These are phyloP conservation scores for Suillus lakei DNA, from an alignment of 768 basidiomycete species.

Conservation along the genomic window DNA sequence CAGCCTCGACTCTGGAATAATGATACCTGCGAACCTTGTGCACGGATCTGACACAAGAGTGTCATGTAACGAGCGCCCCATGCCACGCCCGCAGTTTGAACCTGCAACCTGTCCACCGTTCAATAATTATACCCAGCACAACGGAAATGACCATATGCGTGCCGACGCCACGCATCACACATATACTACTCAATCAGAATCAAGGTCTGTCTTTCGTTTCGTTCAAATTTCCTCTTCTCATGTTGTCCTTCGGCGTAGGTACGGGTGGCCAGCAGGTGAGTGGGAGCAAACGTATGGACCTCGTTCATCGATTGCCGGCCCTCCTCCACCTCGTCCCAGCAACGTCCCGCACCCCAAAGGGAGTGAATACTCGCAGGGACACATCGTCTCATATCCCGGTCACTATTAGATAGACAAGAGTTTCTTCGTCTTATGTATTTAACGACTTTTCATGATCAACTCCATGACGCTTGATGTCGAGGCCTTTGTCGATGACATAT, in stretches of 20 bases:
- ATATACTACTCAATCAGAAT: conserved; percentile 5
- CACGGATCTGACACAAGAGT: conserved; percentile 10
- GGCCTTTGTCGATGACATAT: conserved; percentile 10
- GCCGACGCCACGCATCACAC: neutral
- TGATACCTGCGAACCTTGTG: conserved; percentile 12
- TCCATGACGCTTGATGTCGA: conserved; percentile 8
- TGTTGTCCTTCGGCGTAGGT: conserved; percentile 9
- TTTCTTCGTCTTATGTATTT: neutral
- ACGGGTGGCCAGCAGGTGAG: conserved; percentile 18
- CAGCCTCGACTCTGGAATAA: conserved; percentile 17
- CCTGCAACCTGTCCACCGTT: neutral
- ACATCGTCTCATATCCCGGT: conserved; percentile 18
- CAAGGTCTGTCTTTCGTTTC: conserved; percentile 16
- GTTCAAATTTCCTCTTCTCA: neutral
- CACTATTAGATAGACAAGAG: conserved; percentile 18
- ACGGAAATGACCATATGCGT: conserved; percentile 3
- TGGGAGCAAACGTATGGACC: conserved; percentile 23
- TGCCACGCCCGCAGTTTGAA: conserved; percentile 9
- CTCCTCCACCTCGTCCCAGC: conserved; percentile 8
- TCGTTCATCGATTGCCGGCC: neutral
- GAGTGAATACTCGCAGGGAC: conserved; percentile 10
- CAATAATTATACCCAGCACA: neutral
- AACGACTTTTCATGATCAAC: conserved; percentile 13
- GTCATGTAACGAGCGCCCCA: conserved; percentile 7
- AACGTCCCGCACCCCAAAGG: conserved; percentile 11